Evolutionary conservation across 495 filamentous ascomycete species (phyloP).

Genomic region (Daldinia bambusicola): DNA sequence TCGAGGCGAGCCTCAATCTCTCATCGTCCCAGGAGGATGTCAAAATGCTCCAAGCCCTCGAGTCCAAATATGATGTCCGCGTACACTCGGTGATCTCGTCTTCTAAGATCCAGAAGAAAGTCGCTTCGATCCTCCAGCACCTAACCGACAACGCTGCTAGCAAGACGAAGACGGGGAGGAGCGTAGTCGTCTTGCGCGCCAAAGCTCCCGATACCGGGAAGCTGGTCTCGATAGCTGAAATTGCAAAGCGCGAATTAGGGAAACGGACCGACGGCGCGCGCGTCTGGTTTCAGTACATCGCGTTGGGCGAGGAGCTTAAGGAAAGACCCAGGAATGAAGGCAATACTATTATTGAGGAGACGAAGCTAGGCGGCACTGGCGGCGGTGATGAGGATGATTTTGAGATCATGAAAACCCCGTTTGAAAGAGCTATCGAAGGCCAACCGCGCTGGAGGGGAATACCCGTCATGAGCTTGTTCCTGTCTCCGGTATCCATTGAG

Average conservation of each 20-base stretch:
- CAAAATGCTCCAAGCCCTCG: conserved; percentile 33
- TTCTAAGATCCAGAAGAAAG: conserved; percentile 65
- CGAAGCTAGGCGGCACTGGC: conserved; percentile 43
- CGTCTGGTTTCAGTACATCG: conserved; percentile 71
- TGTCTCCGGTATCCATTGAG: conserved; percentile 64
- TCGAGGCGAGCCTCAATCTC: conserved; percentile 34
- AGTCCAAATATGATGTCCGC: conserved; percentile 53
- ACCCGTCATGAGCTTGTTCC: conserved; percentile 67
- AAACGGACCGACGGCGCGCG: conserved; percentile 44
- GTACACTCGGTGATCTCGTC: conserved; percentile 63
- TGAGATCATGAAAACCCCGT: conserved; percentile 63
- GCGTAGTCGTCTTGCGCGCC: conserved; percentile 58
- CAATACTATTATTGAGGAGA: conserved; percentile 53
- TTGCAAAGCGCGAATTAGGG: conserved; percentile 68
- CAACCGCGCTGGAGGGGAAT: conserved; percentile 43
- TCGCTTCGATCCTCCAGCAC: conserved; percentile 55
- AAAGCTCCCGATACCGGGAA: conserved; percentile 65
- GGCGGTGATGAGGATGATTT: conserved; percentile 64
- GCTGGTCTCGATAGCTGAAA: conserved; percentile 71
- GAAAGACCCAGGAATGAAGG: conserved; percentile 40
- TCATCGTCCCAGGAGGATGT: conserved; percentile 37
- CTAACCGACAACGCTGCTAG: conserved; percentile 49
- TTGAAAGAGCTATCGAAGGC: conserved; percentile 54
- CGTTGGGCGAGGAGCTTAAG: conserved; percentile 47
- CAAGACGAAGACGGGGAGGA: conserved; percentile 11